Evolutionary conservation across 805 yeast species (phyloP).

Genomic region (Cyberlindnera sargentensis): DNA sequence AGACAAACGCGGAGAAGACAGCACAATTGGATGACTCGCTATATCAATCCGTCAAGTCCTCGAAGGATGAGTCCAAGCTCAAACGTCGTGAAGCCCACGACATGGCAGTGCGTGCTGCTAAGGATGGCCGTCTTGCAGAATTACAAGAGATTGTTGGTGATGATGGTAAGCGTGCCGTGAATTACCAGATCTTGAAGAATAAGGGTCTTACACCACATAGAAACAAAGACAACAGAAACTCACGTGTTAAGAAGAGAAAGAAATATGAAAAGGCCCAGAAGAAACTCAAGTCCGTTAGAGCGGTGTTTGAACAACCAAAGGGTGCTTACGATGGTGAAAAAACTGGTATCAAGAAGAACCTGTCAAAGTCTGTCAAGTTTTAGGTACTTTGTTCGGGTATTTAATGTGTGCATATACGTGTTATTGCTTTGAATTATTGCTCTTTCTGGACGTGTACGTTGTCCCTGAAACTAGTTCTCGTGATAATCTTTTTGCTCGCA

Average conservation of each 20-base stretch:
- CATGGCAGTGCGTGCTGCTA: conserved; percentile 69
- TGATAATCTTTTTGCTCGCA: no score
- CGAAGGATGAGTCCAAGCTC: conserved; percentile 41
- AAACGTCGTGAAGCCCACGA: conserved; percentile 59
- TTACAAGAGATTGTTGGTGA: conserved; percentile 54
- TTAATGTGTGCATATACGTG: no score
- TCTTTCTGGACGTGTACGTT: no score
- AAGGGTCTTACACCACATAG: conserved; percentile 92
- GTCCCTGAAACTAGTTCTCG: no score
- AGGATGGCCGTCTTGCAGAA: conserved; percentile 77
- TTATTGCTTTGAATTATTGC: no score
- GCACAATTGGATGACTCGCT: conserved; percentile 47
- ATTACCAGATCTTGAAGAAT: conserved; percentile 91
- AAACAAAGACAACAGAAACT: conserved; percentile 88
- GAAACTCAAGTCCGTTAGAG: conserved; percentile 85
- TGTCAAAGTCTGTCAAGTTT: conserved; percentile 82
- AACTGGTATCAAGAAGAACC: conserved; percentile 95
- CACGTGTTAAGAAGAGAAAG: conserved; percentile 97
- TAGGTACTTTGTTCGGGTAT: not conserved
- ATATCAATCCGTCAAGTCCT: conserved; percentile 47
- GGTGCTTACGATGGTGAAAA: conserved; percentile 89
- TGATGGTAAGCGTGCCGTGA: conserved; percentile 90
- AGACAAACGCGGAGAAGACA: conserved; percentile 25
- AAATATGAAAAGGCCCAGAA: conserved; percentile 92
- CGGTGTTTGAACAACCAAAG: conserved; percentile 69